These are phyloP conservation scores for Metarhizium guizhouense DNA, from an alignment of 2,329 filamentous ascomycete species.

Conservation along the genomic window DNA sequence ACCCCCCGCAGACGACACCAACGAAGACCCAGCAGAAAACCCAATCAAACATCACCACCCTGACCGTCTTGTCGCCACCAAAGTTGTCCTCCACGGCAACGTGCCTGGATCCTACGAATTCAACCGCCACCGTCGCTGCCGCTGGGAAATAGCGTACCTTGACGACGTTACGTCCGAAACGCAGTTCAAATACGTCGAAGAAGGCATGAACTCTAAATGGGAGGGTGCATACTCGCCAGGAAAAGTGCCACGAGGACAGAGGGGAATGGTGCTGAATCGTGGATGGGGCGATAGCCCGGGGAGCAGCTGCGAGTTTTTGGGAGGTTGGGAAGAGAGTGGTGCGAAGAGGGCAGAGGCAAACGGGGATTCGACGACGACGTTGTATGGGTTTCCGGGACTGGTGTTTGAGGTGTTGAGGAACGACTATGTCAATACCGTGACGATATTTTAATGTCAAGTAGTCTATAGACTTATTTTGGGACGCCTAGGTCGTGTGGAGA, in stretches of 20 bases:
- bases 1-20: conserved; percentile 32
- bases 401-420: conserved; percentile 96
- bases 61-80: conserved; percentile 74
- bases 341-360: conserved; percentile 43
- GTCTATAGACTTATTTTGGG: too few relatives aligned
- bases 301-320: conserved; percentile 77
- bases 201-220: conserved; percentile 60
- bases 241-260: conserved; percentile 41
- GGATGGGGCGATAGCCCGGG: conserved; percentile 89
- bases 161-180: conserved; percentile 64
- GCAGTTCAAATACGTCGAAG: conserved; percentile 63
- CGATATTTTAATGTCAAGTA: conserved; percentile 57
- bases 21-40: conserved; percentile 14
- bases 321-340: conserved; percentile 73
- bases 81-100: conserved; percentile 89
- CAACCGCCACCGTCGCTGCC: conserved; percentile 82
- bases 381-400: conserved; percentile 89
- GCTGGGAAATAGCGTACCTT: conserved; percentile 69
- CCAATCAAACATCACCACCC: conserved; percentile 33
- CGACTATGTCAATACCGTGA: conserved; percentile 79
- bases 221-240: conserved; percentile 52
- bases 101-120: conserved; percentile 94
- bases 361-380: conserved; percentile 61
- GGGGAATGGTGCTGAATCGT: conserved; percentile 82
- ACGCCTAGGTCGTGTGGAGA: too few relatives aligned